phyloP scores from a whole-genome alignment of 75 land plant genomes.

The Ceratopteris richardii region DNA sequence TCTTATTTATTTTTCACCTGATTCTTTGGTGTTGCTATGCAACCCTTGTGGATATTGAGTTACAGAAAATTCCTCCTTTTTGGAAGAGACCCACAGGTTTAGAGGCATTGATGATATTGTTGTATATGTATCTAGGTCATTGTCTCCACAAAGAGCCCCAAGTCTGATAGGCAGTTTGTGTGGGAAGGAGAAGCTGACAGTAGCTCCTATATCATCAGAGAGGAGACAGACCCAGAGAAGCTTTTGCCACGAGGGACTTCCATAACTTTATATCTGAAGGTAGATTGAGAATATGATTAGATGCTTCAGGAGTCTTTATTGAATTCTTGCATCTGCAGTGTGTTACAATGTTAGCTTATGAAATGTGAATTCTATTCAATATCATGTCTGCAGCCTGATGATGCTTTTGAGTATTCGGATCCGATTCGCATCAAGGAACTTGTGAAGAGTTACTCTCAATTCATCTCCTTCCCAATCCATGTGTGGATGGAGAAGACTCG shows the following conservation, averaged over 20 bases:
- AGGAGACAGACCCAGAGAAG: constrained; percentile 77
- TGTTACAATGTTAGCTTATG: no score
- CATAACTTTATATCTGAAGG: constrained; percentile 65
- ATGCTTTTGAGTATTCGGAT: constrained; percentile 87
- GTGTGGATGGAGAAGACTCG: constrained; percentile 91
- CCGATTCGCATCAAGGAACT: constrained; percentile 60
- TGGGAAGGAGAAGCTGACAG: constrained; percentile 78
- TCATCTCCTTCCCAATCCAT: constrained; percentile 95
- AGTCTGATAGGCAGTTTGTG: constrained; percentile 78
- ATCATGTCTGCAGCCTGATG: constrained; percentile 57
- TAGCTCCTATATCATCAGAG: constrained; percentile 62
- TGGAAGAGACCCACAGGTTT: no score
- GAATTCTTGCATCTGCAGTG: no score
- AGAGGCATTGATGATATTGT: no score
- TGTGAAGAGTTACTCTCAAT: constrained; percentile 96
- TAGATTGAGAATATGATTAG: constrained; percentile 6
- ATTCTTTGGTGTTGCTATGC: no score
- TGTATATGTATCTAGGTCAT: constrained; percentile 43
- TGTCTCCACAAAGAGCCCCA: constrained; percentile 80
- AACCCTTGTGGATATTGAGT: no score
- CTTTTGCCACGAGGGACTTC: constrained; percentile 59
- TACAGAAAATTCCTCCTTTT: no score
- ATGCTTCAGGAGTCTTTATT: no score
- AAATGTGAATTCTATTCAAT: neutral
- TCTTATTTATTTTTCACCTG: no score